These are phyloP conservation scores for Rutstroemia sp. DNA, from an alignment of 2,329 filamentous ascomycete genomes.

Conservation along the genomic window DNA sequence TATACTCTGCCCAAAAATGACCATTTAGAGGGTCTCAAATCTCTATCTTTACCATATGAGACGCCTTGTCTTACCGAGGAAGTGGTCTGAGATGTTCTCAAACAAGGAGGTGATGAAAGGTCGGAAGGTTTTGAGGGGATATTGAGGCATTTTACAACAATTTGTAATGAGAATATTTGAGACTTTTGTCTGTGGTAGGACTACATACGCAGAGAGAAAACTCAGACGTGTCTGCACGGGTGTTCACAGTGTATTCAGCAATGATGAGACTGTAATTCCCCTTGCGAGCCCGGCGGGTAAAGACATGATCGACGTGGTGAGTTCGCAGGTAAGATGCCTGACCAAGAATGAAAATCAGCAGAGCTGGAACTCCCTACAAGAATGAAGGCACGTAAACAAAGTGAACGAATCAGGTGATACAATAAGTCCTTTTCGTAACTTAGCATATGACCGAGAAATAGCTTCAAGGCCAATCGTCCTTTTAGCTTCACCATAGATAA, in stretches of 20 bases:
- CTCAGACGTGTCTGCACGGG: not conserved
- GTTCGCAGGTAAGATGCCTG: not conserved
- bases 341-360: not conserved
- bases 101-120: not conserved
- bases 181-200: not conserved
- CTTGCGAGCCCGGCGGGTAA: slow-evolving; percentile 2
- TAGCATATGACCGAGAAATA: not conserved
- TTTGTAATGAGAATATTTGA: not conserved
- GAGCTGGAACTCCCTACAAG: not conserved
- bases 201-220: not conserved
- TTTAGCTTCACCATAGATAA: not conserved
- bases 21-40: not conserved
- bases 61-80: not conserved
- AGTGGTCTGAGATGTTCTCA: not conserved
- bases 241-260: not conserved
- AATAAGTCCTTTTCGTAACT: not conserved
- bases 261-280: slow-evolving; percentile 1
- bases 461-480: not conserved
- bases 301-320: slow-evolving; percentile 6
- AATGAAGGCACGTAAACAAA: not conserved
- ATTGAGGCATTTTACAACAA: not conserved
- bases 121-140: not conserved
- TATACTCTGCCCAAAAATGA: not conserved
- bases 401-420: not conserved
- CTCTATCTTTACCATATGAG: not conserved